phyloP scores from a whole-genome alignment of 805 yeast species.

The Saccharomycopsis sp. region DNA sequence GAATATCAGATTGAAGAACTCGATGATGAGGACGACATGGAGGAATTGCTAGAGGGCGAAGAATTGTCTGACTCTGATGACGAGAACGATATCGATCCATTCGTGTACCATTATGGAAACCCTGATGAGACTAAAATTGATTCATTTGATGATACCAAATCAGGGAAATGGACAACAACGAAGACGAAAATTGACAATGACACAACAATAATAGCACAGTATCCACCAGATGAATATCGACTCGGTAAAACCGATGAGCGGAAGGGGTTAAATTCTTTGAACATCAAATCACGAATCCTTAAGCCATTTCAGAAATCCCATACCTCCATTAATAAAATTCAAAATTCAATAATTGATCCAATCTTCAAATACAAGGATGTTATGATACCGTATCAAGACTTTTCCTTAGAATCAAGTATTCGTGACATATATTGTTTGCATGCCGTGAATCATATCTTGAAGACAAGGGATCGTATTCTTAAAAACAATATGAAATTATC shows the following conservation, averaged over 20 bases:
- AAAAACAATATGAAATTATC: conserved; percentile 62
- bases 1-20: conserved; percentile 22
- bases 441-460: conserved; percentile 71
- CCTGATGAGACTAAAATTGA: conserved; percentile 24
- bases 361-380: conserved; percentile 71
- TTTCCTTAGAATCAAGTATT: conserved; percentile 44
- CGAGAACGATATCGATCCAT: conserved; percentile 56
- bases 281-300: conserved; percentile 39
- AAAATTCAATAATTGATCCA: conserved; percentile 50
- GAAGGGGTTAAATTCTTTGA: conserved; percentile 22
- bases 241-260: background rate
- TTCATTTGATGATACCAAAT: conserved; percentile 1
- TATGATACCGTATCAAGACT: conserved; percentile 47
- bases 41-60: conserved; percentile 26
- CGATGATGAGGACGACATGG: conserved; percentile 22
- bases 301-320: conserved; percentile 22
- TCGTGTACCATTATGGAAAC: conserved; percentile 65
- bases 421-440: conserved; percentile 64
- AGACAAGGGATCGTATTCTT: conserved; percentile 79
- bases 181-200: conserved; percentile 27
- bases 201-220: conserved; percentile 30
- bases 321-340: conserved; percentile 31
- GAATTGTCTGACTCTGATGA: conserved; percentile 34
- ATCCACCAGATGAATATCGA: conserved; percentile 27
- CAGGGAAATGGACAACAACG: conserved; percentile 28